Conservation (phyloP, 1,139 yeast species). For the Taphrina sp. region DNA sequence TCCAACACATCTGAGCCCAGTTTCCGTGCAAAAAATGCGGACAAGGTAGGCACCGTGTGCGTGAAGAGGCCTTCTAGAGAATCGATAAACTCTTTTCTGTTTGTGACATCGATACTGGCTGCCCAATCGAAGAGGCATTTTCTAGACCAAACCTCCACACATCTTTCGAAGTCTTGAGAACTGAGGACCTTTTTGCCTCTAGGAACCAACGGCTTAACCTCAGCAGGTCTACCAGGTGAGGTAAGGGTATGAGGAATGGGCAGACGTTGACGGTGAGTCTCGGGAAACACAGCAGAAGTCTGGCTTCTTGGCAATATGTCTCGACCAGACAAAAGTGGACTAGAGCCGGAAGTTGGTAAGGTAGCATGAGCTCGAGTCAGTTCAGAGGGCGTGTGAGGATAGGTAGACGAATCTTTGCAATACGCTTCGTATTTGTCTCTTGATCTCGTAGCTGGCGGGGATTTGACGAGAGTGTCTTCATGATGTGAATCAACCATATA, state of each 20-base stretch:
- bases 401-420: neutral
- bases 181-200: neutral
- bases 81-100: constrained; percentile 52
- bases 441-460: too few species aligned
- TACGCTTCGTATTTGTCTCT: neutral
- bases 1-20: constrained; percentile 55
- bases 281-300: neutral
- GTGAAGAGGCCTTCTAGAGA: constrained; percentile 56
- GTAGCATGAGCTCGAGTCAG: neutral
- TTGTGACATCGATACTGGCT: constrained; percentile 40
- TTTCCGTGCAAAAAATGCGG: constrained; percentile 57
- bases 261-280: neutral
- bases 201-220: neutral
- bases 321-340: neutral
- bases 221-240: neutral
- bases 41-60: constrained; percentile 53
- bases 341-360: neutral
- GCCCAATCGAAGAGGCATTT: constrained; percentile 56
- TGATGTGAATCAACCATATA: too few species aligned
- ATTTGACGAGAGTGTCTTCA: too few species aligned
- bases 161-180: constrained; percentile 44
- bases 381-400: neutral
- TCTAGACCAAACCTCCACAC: constrained; percentile 55
- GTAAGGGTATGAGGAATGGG: neutral
- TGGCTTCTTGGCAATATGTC: neutral